phyloP scores from a whole-genome alignment of 2,329 filamentous ascomycete genomes.

The Xylaria arbuscula region DNA sequence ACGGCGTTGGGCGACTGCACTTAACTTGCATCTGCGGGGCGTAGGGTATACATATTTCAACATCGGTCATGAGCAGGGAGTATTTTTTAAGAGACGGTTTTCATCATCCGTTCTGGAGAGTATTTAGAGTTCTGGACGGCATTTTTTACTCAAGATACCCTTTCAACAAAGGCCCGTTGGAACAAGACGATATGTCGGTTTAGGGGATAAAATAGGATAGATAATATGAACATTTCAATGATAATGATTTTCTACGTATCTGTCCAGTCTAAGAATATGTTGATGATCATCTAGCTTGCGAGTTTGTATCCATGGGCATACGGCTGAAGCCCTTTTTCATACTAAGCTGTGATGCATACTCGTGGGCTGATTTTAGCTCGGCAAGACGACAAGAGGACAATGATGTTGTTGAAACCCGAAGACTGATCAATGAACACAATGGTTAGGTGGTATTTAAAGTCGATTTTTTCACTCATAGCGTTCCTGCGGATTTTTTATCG shows the following conservation, averaged over 20 bases:
- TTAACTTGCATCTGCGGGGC: constrained; percentile 43
- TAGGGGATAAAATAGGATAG: not conserved
- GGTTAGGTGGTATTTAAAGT: not conserved
- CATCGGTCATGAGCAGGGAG: constrained; percentile 18
- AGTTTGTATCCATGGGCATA: not conserved
- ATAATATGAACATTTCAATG: constrained; percentile 17
- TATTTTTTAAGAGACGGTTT: constrained; percentile 9
- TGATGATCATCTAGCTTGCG: not conserved
- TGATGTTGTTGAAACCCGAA: not conserved
- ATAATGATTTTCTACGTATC: not conserved
- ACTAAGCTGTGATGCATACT: not conserved
- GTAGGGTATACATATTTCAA: constrained; percentile 29
- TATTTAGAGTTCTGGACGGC: constrained; percentile 16
- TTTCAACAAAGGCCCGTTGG: constrained; percentile 49
- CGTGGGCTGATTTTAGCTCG: not conserved
- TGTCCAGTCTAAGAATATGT: not conserved
- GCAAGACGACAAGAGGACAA: not conserved
- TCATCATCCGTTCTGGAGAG: constrained; percentile 32
- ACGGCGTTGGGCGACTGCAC: constrained; percentile 40
- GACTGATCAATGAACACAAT: not conserved
- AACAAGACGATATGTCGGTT: constrained; percentile 1
- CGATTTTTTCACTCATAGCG: not conserved
- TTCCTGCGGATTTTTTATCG: not conserved
- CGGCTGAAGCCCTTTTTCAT: not conserved
- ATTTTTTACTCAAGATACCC: constrained; percentile 44